Conservation (phyloP, 1,284 basidiomycete species). For the Prillingera fragicola region DNA sequence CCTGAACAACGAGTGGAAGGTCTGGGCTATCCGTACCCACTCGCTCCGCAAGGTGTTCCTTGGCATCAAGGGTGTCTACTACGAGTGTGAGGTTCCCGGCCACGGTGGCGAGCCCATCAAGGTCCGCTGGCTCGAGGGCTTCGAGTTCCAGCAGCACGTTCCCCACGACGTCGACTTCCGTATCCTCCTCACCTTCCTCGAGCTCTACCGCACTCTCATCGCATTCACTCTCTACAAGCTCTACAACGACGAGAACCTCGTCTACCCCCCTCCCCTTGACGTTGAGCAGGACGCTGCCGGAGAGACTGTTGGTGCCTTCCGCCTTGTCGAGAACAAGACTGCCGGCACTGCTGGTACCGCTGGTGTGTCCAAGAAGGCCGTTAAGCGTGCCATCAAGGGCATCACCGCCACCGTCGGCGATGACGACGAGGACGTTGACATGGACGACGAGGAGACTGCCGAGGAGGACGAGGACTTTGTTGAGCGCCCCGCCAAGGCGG, state of each 20-base stretch:
- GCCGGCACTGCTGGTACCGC: slow-evolving; percentile 30
- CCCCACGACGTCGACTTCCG: slow-evolving; percentile 95
- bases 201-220: slow-evolving; percentile 94
- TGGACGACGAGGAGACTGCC: slow-evolving; percentile 35
- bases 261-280: slow-evolving; percentile 92
- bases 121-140: slow-evolving; percentile 91
- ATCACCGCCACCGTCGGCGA: slow-evolving; percentile 39
- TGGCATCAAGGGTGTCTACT: slow-evolving; percentile 98
- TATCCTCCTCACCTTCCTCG: slow-evolving; percentile 95
- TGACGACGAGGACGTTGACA: slow-evolving; percentile 40
- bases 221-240: slow-evolving; percentile 97
- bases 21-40: slow-evolving; percentile 87
- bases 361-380: slow-evolving; percentile 42
- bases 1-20: slow-evolving; percentile 78
- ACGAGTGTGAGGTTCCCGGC: slow-evolving; percentile 77
- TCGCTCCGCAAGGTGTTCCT: slow-evolving; percentile 88
- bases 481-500: slow-evolving; percentile 57
- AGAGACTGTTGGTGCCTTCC: slow-evolving; percentile 85
- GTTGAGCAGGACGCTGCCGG: slow-evolving; percentile 75
- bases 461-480: slow-evolving; percentile 51
- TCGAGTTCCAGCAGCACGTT: slow-evolving; percentile 95
- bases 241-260: slow-evolving; percentile 86
- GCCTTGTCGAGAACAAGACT: slow-evolving; percentile 59
- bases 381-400: slow-evolving; percentile 53
- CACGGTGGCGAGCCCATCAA: slow-evolving; percentile 72